A percentile compares a stretch with the other conserved stretches of the same genome.
These are phyloP conservation scores for Globisporangium perplexum DNA, from an alignment of 352 stramenopile species.

Conservation along the genomic window DNA sequence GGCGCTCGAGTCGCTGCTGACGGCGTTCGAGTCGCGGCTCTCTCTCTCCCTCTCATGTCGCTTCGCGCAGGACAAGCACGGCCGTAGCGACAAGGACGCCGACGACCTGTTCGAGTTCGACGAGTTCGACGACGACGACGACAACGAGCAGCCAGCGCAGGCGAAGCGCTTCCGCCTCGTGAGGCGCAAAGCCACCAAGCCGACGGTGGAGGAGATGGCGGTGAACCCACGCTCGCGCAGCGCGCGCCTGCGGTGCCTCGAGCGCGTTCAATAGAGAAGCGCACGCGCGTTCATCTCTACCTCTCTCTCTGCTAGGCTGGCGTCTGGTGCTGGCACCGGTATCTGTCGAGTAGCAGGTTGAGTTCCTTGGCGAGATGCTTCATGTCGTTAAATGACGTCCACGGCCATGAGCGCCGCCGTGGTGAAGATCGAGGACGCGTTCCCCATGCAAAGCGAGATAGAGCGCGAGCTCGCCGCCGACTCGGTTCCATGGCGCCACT, in stretches of 20 bases:
- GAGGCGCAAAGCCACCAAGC: conserved; percentile 64
- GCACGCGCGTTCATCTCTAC: too few relatives aligned
- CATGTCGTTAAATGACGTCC: too few relatives aligned
- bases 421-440: too few relatives aligned
- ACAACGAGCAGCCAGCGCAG: conserved; percentile 13
- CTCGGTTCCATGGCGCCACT: too few relatives aligned
- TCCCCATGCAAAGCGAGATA: too few relatives aligned
- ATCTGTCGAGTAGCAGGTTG: too few relatives aligned
- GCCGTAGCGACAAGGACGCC: conserved; percentile 23
- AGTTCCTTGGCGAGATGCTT: too few relatives aligned
- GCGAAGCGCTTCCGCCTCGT: conserved; percentile 52
- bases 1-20: background rate
- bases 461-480: too few relatives aligned
- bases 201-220: conserved; percentile 52
- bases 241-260: conserved; percentile 69
- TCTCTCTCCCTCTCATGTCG: conserved; percentile 3
- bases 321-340: too few relatives aligned
- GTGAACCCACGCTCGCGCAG: conserved; percentile 64
- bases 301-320: too few relatives aligned
- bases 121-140: conserved; percentile 16
- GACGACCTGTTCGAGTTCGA: conserved; percentile 15
- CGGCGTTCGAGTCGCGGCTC: background rate
- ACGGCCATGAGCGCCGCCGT: too few relatives aligned
- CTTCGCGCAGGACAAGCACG: conserved; percentile 28
- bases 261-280: conserved; percentile 33